Percentiles rank a stretch among this genome's conserved stretches.
Evolutionary conservation across 1,284 basidiomycete species (phyloP).

Genomic region (Tilletia walkeri): DNA sequence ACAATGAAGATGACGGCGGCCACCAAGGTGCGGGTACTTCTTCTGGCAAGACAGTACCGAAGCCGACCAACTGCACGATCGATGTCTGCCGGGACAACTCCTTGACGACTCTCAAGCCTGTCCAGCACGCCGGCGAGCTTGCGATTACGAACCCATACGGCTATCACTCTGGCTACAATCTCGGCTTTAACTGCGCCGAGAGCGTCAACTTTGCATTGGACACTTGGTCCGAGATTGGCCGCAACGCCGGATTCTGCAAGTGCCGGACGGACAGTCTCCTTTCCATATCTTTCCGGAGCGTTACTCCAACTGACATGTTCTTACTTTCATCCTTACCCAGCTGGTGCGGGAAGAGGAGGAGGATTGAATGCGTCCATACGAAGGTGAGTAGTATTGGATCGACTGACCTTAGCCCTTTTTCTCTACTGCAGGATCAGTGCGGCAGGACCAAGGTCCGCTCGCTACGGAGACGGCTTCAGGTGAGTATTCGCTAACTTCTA

Average conservation of each 20-base stretch:
- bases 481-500: too few species aligned
- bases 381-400: too few species aligned
- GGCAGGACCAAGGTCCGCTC: too few species aligned
- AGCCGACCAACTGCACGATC: constrained; percentile 34
- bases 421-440: too few species aligned
- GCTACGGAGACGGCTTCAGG: too few species aligned
- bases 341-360: constrained; percentile 29
- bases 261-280: constrained; percentile 41
- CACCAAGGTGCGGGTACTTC: not conserved
- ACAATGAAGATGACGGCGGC: not conserved
- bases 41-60: constrained; percentile 8
- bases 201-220: constrained; percentile 96
- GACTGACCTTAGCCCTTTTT: too few species aligned
- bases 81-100: constrained; percentile 75
- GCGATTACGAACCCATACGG: constrained; percentile 90
- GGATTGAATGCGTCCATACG: too few species aligned
- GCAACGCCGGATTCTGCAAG: constrained; percentile 50
- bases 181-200: constrained; percentile 96
- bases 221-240: constrained; percentile 85
- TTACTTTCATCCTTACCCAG: not conserved
- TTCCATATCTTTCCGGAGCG: constrained; percentile 48
- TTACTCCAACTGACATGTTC: constrained; percentile 15
- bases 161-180: constrained; percentile 96
- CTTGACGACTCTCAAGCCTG: constrained; percentile 69
- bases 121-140: constrained; percentile 88